Evolutionary conservation across 768 basidiomycete species (phyloP), one percentile per base, ranked within the genome.

Genomic region (Phaeotremella fagi): DNA sequence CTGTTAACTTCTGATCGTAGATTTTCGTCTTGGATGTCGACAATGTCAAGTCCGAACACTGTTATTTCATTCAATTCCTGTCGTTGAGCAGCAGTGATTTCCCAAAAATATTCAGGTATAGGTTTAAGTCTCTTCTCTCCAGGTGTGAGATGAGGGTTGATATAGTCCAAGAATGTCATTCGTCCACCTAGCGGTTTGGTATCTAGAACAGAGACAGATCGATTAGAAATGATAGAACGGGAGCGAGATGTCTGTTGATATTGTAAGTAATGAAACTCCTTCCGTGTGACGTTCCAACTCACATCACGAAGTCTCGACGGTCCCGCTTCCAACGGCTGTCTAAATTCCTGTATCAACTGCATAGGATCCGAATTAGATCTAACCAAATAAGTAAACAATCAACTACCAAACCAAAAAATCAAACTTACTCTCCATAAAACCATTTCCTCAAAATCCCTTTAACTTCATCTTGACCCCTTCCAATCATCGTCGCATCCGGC

Each of bases 51-150:
- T 2, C 64, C 64, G 38, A 65, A 69, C 45, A 63, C 42, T 6
- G 22, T 56, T 22, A 69, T 66, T 15, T 45, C 46, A 20, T 61
- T 52, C 9, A 69, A 43, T 22, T 50, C 45, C 14, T 31, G 27
- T 35, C 51, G 31, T 3, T 35, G 43, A 2, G 58, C 64, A 3
- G 25, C 41, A 0, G 59, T 44, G 2, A 58, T 48, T 2, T 69
- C 64, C 47, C 65, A 69, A 1, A 66, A 23, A 59, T 59, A 69
- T 7, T 69, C 67, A 1, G 67, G 64, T 3, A 69, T 51, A 14
- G 51, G 31, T 42, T 53, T 60, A 31, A 20, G 25, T 23, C 41
- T 47, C 52, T 58, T 56, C 7, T 18, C 36, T 6, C 3, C 7
- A 1, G 52, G 45, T 15, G 52, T 24, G 18, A 66, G 42, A 28